Evolutionary conservation across 306 rosid species (phyloP).

Genomic region (Cucumis cinereus): DNA sequence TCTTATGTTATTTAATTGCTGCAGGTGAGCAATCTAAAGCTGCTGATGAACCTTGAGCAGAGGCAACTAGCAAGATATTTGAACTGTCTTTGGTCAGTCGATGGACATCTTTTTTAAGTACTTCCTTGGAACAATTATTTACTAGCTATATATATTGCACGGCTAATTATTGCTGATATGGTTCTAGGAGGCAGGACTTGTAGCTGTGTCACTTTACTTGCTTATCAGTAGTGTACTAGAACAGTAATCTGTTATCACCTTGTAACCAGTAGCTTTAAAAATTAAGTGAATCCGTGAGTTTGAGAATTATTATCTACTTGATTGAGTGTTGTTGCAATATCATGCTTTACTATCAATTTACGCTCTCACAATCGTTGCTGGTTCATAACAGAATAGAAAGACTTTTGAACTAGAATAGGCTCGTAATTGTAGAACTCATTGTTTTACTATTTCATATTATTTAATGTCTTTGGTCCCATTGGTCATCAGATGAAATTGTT

Average conservation of each 20-base stretch:
- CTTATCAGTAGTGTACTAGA: background rate
- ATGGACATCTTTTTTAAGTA: background rate
- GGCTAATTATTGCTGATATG: background rate
- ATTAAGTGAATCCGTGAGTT: background rate
- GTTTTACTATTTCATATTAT: background rate
- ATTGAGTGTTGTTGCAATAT: background rate
- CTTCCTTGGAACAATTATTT: background rate
- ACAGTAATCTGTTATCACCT: background rate
- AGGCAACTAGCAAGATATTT: slow-evolving; percentile 9
- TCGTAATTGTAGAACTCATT: background rate
- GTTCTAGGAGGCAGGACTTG: background rate
- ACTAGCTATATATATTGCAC: background rate
- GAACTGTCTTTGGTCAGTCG: background rate
- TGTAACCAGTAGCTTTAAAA: background rate
- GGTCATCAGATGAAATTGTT: background rate
- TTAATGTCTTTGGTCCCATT: background rate
- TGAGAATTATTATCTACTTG: background rate
- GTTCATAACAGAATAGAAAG: background rate
- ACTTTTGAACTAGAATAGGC: background rate
- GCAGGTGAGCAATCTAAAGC: slow-evolving; percentile 20
- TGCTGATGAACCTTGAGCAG: slow-evolving; percentile 15
- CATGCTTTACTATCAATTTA: background rate
- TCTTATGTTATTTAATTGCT: background rate
- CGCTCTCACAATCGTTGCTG: background rate
- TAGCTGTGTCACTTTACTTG: background rate